phyloP scores from a whole-genome alignment of 805 yeast species.

The Yamadazyma olivae region DNA sequence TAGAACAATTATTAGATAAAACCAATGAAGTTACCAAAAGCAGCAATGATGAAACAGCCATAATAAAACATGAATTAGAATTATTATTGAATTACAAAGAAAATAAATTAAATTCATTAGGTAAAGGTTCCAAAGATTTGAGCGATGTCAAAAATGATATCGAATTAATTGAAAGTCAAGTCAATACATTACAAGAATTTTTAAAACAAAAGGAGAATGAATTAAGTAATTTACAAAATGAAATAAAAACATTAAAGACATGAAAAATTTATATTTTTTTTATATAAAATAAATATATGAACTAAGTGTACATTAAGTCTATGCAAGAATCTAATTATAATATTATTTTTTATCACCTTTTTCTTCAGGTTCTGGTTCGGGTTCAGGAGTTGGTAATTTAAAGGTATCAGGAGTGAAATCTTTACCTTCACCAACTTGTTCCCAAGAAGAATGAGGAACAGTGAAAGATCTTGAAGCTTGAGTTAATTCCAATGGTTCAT shows the following conservation, averaged over 20 bases:
- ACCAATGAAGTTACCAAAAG: constrained; percentile 32
- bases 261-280: too few relatives aligned
- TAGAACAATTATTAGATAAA: constrained; percentile 62
- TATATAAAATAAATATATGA: too few relatives aligned
- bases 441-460: constrained; percentile 88
- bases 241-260: constrained; percentile 35
- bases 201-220: constrained; percentile 60
- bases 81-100: constrained; percentile 79
- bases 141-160: constrained; percentile 59
- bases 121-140: constrained; percentile 29
- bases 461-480: constrained; percentile 91
- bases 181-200: constrained; percentile 67
- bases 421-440: constrained; percentile 83
- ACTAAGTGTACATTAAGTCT: neutral
- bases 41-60: constrained; percentile 21
- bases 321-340: neutral
- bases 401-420: constrained; percentile 79
- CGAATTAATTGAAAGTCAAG: constrained; percentile 73
- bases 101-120: constrained; percentile 37
- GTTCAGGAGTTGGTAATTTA: constrained; percentile 79
- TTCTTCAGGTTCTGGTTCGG: constrained; percentile 51
- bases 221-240: constrained; percentile 45
- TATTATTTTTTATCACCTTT: constrained; percentile 33
- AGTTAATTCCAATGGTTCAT: constrained; percentile 86
- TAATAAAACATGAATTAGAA: constrained; percentile 65